Base-by-base conservation (phyloP, 495 filamentous ascomycete species). In the Apiosordaria backusii region DNA sequence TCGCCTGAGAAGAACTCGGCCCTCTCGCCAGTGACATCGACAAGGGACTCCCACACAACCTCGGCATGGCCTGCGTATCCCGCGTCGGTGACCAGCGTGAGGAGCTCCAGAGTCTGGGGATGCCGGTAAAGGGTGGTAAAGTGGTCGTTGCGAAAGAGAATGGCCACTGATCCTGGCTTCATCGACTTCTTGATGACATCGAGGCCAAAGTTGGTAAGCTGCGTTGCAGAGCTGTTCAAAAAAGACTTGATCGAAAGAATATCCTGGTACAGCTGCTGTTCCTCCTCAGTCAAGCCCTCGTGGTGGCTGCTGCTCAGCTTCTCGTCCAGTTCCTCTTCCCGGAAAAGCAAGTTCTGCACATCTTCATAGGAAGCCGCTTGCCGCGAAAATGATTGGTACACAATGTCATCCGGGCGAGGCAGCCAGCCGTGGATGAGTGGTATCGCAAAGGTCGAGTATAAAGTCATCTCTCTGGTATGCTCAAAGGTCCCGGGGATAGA, bases 371-470 rank as follows among this genome's bases (percentile, higher is more conserved):
- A 93, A 54, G 84, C 83, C 10, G 92, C 93, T 7, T 86, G 83
- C 26, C 92, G 85, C 4, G 78, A 77, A 65, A 97, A 83, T n/a
- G 93, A 85, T 2, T 79, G 77, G 67, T 88, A 89, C 4, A 84
- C 86, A 2, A 73, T 73, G 19, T 89, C 88, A 23, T 86, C 84
- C 61, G 78, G 84, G 1, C 84, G 76, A 4, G 93, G 90, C 9
- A 97, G 75, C 95, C 95, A 99, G 7, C 93, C 95, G 74, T 99
- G 95, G n/a, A 97, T 87, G 4, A 99, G 80, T 16, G 94, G 92
- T 25, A 99, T 84, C 4, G 82, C 85, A 75, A 98, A 98, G 6
- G 90, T 92, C 67, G 89, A 84, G 76, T 98, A 99, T 1, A 97
- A 81, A 16, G 81, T 82, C 85, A 97, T 91, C 71, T 97, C 93